Evolutionary conservation across 164 flowering plant genomes (phyloP).

Genomic region (Annona cherimola): DNA sequence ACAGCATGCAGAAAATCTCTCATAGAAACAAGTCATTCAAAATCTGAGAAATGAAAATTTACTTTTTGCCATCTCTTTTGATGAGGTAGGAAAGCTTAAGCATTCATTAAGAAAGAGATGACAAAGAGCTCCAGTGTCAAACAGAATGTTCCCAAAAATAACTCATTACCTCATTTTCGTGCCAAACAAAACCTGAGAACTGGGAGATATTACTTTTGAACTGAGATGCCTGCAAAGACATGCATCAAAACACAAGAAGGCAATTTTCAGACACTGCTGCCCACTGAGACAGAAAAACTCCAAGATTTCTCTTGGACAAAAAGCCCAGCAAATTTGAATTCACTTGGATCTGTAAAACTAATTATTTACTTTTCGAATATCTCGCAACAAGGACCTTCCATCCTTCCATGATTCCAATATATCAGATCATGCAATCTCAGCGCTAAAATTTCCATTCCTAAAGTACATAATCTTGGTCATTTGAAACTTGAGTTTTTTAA

Average conservation of each 20-base stretch:
- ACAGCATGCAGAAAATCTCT: too few relatives aligned
- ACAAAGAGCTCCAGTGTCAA: neutral
- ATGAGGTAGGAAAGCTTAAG: neutral
- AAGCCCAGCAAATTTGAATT: neutral
- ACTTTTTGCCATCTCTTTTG: too few relatives aligned
- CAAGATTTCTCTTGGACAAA: neutral
- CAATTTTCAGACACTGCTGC: neutral
- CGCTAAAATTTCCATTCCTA: neutral
- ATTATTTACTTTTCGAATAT: neutral
- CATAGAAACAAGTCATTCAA: neutral
- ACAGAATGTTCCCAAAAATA: neutral
- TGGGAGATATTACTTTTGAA: constrained; percentile 64
- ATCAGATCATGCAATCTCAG: neutral
- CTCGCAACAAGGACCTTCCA: neutral
- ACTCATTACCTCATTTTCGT: constrained; percentile 68
- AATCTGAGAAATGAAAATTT: neutral
- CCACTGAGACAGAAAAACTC: neutral
- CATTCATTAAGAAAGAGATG: neutral
- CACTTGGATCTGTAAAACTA: neutral
- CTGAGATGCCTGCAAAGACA: constrained; percentile 57
- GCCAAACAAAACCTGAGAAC: constrained; percentile 97
- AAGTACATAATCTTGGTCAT: neutral
- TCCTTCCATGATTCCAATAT: neutral
- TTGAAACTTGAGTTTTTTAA: too few relatives aligned
- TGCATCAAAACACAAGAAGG: neutral